phyloP scores from a whole-genome alignment of 352 stramenopile species.

The Globisporangium parvum region DNA sequence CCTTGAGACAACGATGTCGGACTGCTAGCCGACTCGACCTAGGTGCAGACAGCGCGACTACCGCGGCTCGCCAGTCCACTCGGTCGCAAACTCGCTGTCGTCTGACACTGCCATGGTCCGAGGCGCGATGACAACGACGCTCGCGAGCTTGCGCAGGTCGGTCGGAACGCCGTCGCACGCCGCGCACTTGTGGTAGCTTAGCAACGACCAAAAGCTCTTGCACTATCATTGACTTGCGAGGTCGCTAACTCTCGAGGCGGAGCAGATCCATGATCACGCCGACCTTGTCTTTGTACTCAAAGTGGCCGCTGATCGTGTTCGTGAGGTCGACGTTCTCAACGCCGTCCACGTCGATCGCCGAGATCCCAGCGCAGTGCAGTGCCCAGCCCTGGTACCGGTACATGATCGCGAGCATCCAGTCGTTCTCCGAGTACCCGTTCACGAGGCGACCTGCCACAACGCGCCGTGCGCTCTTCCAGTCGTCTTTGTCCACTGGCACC shows the following conservation, averaged over 20 bases:
- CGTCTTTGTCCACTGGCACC: conserved; percentile 44
- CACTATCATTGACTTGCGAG: too few relatives aligned
- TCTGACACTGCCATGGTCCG: too few relatives aligned
- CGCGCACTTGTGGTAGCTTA: too few relatives aligned
- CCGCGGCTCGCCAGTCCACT: too few relatives aligned
- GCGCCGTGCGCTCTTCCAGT: conserved; percentile 61
- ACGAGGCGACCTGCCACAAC: conserved; percentile 84
- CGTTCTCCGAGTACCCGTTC: conserved; percentile 88
- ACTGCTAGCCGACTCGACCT: too few relatives aligned
- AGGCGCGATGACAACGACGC: too few relatives aligned
- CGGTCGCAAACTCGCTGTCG: not conserved
- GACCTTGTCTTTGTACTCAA: conserved; percentile 89
- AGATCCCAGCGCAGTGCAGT: conserved; percentile 69
- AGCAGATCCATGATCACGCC: conserved; percentile 68
- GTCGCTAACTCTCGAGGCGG: conserved; percentile 35
- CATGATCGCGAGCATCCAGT: conserved; percentile 90
- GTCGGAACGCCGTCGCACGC: too few relatives aligned
- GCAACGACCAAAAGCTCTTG: too few relatives aligned
- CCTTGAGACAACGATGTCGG: too few relatives aligned
- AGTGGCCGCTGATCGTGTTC: conserved; percentile 66
- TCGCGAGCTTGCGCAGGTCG: too few relatives aligned
- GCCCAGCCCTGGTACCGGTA: conserved; percentile 86
- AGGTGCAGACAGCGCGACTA: too few relatives aligned
- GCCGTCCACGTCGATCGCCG: conserved; percentile 49
- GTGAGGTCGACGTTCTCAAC: conserved; percentile 84